Base-by-base conservation (phyloP, 2,329 filamentous ascomycete genomes). In the Pseudomassariella vexata region DNA sequence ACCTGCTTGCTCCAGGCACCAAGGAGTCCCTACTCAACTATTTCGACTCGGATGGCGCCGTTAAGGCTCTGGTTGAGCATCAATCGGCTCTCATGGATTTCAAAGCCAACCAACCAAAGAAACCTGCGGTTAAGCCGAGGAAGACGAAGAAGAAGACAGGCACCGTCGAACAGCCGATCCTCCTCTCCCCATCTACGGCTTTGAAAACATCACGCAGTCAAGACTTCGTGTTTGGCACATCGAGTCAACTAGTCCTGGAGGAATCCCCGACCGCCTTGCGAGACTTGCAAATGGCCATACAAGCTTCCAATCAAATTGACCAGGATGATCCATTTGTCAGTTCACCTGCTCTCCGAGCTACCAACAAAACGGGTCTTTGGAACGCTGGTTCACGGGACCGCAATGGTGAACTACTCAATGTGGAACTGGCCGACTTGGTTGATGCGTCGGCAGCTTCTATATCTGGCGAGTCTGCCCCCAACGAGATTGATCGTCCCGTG, bases 151-250 rank as follows among this genome's bases (percentile, higher is more conserved):
- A 52, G 39, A 66, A 62, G 32, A 49, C 50, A 24, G 57, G 53
- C 8, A 48, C 51, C 1, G 48, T 45, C 2, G 60, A 64, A n/a
- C 63, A 66, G 14, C 62, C 66, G 24, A 55, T 73, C 12, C 53
- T 94, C 3, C 62, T 85, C 9, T 85, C 84, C 1, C 86, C 86
- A 0, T 65, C 63, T 28, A 73, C 81, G 16, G 87, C 85, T 2
- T 57, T 81, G 25, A 73, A 73, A 32, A 71, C 82, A 43, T 72
- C 83, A 10, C 66, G 73, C 3, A 65, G 72, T 2, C 87, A 92
- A 52, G 77, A 88, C 38, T 85, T 89, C 49, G 60, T 94, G 0
- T 94, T 94, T 57, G 87, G 86, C 1, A 92, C 86, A 0, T 89
- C 83, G 2, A 94, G 87, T 53, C 87, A 94, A 53, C 61, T 94